Evolutionary conservation across 2,329 filamentous ascomycete species (phyloP), one percentile per base, ranked within the genome.

Genomic region (Colletotrichum liaoningense): DNA sequence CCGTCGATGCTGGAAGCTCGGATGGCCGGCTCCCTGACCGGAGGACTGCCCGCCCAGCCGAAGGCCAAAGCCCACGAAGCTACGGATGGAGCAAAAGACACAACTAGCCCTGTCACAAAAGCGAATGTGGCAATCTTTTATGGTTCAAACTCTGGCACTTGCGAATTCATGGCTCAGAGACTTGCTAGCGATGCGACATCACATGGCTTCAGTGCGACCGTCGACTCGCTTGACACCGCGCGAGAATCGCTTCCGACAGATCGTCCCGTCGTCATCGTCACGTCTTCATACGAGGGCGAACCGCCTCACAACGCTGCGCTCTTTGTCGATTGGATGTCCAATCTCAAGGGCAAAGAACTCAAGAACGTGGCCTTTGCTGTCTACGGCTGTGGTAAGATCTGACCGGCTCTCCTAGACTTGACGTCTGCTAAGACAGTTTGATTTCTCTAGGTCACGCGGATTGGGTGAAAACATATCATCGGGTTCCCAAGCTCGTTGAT

Each of bases 111-210:
- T 57, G 62, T 35, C 33, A 69, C 63, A 54, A 79, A 78, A 1
- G 81, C 81, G 63, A 82, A 81, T 0, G 79, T 94, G 76, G 88
- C 87, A n/a, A 87, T 94, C 30, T 86, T 91, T 26, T 94, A 92
- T 75, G 92, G 93, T 1, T 92, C 90, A n/a, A 93, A 93, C 77
- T 89, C 88, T 0, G 92, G 92, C 0, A 94, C 92, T 1, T 94
- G 92, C 79, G 90, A 93, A 79, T 85, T 89, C 1, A 86, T 93
- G 62, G 91, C 92, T 0, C 87, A 91, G 65, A 84, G 87, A 12
- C 79, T 94, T 4, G 89, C 89, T 0, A 84, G 85, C 9, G 87
- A 89, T 76, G 91, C 91, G 0, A 76, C 83, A 3, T 80, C 80
- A 3, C 88, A 88, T 75, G 92, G 92, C 0, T 93, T 89, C 78